Percentiles rank a stretch among this genome's conserved stretches.
phyloP scores from a whole-genome alignment of 2,329 filamentous ascomycete species.

The Coniella vitis region DNA sequence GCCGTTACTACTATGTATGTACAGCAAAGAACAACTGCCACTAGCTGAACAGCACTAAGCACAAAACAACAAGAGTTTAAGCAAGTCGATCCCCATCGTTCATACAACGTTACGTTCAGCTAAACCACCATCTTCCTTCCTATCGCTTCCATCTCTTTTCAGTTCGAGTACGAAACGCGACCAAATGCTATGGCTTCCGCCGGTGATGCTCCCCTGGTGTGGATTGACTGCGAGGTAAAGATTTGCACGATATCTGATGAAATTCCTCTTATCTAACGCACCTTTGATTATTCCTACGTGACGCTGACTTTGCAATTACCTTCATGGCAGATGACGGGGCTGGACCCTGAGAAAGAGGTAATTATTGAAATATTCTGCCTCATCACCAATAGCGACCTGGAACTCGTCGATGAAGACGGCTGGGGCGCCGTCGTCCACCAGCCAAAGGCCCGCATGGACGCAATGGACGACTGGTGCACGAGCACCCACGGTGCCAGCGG shows the following conservation, averaged over 20 bases:
- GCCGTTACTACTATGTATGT: no score
- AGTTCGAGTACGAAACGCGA: background rate
- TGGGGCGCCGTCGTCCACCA: slow-evolving; percentile 79
- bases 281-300: no score
- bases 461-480: slow-evolving; percentile 87
- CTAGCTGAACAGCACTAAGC: no score
- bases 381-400: slow-evolving; percentile 74
- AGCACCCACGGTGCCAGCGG: slow-evolving; percentile 74
- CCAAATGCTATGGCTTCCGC: slow-evolving; percentile 8
- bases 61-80: no score
- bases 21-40: no score
- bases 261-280: no score
- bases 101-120: no score
- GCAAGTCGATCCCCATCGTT: no score
- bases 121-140: background rate
- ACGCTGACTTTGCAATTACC: no score
- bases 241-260: background rate
- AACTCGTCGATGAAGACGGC: slow-evolving; percentile 67
- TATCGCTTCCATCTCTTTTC: no score
- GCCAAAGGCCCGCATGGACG: slow-evolving; percentile 58
- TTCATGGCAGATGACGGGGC: slow-evolving; percentile 96
- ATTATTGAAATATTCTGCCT: slow-evolving; percentile 92
- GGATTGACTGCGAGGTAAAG: slow-evolving; percentile 66
- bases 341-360: slow-evolving; percentile 69
- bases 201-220: slow-evolving; percentile 64